Percentiles rank a stretch among this genome's conserved stretches.
These are phyloP conservation scores for Trametes versicolor DNA, from an alignment of 1,284 basidiomycete genomes.

Conservation along the genomic window DNA sequence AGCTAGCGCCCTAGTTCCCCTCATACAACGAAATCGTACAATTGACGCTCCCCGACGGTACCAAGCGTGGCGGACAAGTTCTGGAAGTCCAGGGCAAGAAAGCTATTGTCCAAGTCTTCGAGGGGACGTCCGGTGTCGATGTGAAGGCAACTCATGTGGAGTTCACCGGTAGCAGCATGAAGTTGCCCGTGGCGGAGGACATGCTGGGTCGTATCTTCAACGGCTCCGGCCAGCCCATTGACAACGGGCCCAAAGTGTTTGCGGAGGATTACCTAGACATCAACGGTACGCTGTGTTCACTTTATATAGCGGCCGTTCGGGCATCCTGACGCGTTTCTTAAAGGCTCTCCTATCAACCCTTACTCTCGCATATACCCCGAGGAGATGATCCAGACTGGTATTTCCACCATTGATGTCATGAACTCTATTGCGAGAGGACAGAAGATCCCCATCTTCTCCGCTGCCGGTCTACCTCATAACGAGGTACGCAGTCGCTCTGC, in stretches of 20 bases:
- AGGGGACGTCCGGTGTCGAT: constrained; percentile 98
- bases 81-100: constrained; percentile 99
- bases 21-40: constrained; percentile 99
- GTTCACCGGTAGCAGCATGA: constrained; percentile 99
- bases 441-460: constrained; percentile 99
- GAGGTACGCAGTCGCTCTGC: constrained; percentile 66
- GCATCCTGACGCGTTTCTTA: constrained; percentile 4
- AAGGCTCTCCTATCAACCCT: constrained; percentile 98
- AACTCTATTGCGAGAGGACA: constrained; percentile 99
- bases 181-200: constrained; percentile 98
- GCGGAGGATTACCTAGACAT: constrained; percentile 99
- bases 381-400: constrained; percentile 99
- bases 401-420: constrained; percentile 99
- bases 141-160: constrained; percentile 98
- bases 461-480: constrained; percentile 98
- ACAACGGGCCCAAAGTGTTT: constrained; percentile 98
- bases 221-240: constrained; percentile 97
- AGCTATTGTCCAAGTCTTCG: constrained; percentile 99
- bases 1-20: constrained; percentile 74
- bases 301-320: constrained; percentile 13
- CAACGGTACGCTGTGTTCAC: constrained; percentile 74
- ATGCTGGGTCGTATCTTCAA: constrained; percentile 99
- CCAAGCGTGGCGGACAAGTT: constrained; percentile 96
- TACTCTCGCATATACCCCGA: constrained; percentile 99
- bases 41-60: constrained; percentile 95